Percentiles rank a stretch among this genome's conserved stretches.
Evolutionary conservation across 2,329 filamentous ascomycete genomes (phyloP).

Genomic region (Neopestalotiopsis rosae): DNA sequence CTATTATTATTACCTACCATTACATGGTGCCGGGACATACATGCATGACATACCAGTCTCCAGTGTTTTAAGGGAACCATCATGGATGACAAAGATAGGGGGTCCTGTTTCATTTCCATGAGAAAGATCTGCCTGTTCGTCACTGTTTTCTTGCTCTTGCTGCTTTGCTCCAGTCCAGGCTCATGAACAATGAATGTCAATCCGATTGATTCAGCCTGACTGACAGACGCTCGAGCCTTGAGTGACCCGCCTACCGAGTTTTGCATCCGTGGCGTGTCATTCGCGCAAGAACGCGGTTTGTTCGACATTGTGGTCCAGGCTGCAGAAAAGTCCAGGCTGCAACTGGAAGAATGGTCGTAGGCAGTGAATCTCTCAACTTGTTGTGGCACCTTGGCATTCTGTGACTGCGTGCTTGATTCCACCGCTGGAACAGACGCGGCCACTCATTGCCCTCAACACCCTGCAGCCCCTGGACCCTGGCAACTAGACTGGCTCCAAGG

Average conservation of each 20-base stretch:
- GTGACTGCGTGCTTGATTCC: no score
- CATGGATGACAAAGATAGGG: background rate
- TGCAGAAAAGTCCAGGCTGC: background rate
- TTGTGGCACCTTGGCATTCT: no score
- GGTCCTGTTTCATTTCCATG: background rate
- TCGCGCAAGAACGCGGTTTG: background rate
- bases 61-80: background rate
- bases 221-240: background rate
- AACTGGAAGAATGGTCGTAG: no score
- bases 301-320: background rate
- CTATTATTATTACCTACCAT: no score
- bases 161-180: no score
- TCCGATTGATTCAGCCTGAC: background rate
- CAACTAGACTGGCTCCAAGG: no score
- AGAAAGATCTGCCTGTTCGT: background rate
- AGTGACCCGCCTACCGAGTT: background rate
- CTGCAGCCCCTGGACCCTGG: no score
- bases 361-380: no score
- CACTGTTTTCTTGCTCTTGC: background rate
- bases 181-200: background rate
- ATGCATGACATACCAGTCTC: background rate
- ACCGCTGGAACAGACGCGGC: no score
- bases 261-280: background rate
- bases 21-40: no score
- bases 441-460: no score